phyloP scores from a whole-genome alignment of 768 basidiomycete genomes.

The Sporobolomyces roseus region DNA sequence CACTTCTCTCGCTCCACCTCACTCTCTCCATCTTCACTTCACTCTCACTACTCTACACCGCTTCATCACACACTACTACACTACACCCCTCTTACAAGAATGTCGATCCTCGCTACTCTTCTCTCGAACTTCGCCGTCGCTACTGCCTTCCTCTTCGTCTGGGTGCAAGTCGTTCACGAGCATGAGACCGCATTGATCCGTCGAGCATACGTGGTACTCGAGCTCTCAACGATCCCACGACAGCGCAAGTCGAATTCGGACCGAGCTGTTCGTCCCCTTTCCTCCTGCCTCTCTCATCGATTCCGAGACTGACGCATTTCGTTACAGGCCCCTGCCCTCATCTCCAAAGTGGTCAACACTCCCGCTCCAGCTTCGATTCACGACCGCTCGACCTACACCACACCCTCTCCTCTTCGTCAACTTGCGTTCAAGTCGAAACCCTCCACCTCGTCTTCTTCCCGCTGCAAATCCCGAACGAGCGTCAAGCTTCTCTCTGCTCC shows the following conservation, averaged over 20 bases:
- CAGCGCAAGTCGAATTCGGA: too few relatives aligned
- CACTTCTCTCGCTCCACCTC: too few relatives aligned
- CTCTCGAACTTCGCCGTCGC: too few relatives aligned
- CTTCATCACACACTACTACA: too few relatives aligned
- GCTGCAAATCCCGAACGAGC: slow-evolving; percentile 1
- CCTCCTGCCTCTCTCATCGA: background rate
- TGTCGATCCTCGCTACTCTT: too few relatives aligned
- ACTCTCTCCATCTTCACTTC: too few relatives aligned
- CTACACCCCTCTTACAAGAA: too few relatives aligned
- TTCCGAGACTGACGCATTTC: background rate
- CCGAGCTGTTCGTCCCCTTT: slow-evolving; percentile 3
- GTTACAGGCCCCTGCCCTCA: background rate
- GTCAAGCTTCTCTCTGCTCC: background rate
- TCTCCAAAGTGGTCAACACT: background rate
- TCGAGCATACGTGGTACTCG: too few relatives aligned
- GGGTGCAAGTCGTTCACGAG: too few relatives aligned
- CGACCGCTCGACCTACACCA: background rate
- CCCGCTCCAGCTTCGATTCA: background rate
- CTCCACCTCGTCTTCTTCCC: background rate
- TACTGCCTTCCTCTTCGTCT: too few relatives aligned
- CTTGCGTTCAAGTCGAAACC: background rate
- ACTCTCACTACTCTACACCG: too few relatives aligned
- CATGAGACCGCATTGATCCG: too few relatives aligned
- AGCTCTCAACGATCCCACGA: background rate
- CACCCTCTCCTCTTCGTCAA: background rate